phyloP scores from a whole-genome alignment of 2,329 filamentous ascomycete species.

The Fonsecaea nubica region DNA sequence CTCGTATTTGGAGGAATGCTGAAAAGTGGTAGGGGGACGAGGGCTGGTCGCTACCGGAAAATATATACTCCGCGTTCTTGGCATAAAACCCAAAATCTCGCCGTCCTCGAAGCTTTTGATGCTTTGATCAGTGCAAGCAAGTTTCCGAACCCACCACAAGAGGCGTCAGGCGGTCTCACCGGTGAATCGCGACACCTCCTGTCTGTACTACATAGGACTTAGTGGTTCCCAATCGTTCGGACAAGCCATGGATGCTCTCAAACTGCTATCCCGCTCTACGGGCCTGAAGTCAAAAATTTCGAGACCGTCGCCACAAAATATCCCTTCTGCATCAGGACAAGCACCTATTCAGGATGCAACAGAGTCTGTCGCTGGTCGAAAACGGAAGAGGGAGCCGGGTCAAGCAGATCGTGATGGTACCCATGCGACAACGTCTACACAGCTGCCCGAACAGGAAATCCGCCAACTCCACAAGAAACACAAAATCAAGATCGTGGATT shows the following conservation, averaged over 20 bases:
- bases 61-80: neutral
- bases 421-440: neutral
- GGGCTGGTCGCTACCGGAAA: neutral
- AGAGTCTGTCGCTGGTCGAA: constrained; percentile 45
- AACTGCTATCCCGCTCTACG: constrained; percentile 53
- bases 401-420: constrained; percentile 36
- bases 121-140: neutral
- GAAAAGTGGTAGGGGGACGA: neutral
- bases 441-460: constrained; percentile 59
- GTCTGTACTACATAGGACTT: neutral
- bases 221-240: neutral
- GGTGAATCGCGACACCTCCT: neutral
- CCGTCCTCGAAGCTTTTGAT: neutral
- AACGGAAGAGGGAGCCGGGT: constrained; percentile 43
- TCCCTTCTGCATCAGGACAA: constrained; percentile 51
- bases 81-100: neutral
- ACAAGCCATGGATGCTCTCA: constrained; percentile 54
- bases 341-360: constrained; percentile 49
- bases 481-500: constrained; percentile 80
- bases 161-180: neutral
- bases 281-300: constrained; percentile 48
- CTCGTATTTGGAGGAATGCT: neutral
- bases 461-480: constrained; percentile 77
- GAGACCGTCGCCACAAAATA: constrained; percentile 41
- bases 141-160: neutral